Evolutionary conservation across 768 basidiomycete species (phyloP), one percentile per base, ranked within the genome.

Genomic region (Sutorius australiensis): DNA sequence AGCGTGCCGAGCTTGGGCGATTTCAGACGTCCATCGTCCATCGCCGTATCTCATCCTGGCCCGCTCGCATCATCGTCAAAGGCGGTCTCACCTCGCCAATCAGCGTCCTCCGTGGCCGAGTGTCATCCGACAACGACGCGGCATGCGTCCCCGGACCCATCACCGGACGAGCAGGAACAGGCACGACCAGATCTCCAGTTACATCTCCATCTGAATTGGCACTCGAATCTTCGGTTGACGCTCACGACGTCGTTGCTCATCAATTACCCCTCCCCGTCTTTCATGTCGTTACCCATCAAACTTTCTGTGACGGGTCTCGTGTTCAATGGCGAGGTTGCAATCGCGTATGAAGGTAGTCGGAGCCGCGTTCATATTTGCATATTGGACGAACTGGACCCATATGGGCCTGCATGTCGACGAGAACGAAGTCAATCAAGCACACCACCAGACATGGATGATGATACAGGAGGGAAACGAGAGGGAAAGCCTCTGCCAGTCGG

Each of bases 201-300:
- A 4, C 94, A 98, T 66, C 75, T 99, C 0, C 83, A 86, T 61
- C 73, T 98, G 40, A 78, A 81, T 31, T 95, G 95, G 84, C 81
- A 86, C 48, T 92, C 95, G 10, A 86, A 97, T 68, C 77, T 98
- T 9, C 86, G 89, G 14, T 77, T 99, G 60, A 90, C 89, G 8
- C 78, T 99, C 50, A 85, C 90, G 30, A 98, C 97, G 0, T 95
- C 92, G 9, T 79, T 98, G 27, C 81, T 94, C 56, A 94, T 99
- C 71, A 97, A 99, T 72, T 98, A 98, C 68, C 97, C 97, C 6
- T 93, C 93, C 0, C 87, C 88, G 0, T 82, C 88, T 67, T 98
- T 99, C 78, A 98, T 99, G 95, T 86, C 91, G 13, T 80, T 99
- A 24, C 97, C 97, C 7, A 90, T 99, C 69, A 88, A 90, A 63